Conservation (phyloP, 2,329 filamentous ascomycete species). For the Fonsecaea multimorphosa region DNA sequence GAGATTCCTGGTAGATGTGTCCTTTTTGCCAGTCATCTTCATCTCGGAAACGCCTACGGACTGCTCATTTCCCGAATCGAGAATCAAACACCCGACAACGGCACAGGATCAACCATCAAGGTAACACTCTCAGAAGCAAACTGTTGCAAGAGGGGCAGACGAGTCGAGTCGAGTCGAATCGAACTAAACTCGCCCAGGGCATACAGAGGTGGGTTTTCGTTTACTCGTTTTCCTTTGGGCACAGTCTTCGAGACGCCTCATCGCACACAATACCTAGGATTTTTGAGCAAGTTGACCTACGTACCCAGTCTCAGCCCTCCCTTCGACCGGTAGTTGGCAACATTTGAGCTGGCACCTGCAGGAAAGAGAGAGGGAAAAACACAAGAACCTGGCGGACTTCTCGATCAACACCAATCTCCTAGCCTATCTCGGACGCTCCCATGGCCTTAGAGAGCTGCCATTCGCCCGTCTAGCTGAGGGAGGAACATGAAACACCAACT, state of each 20-base stretch:
- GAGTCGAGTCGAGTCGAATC: constrained; percentile 2
- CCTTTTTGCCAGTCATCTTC: constrained; percentile 1
- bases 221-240: neutral
- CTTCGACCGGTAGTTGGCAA: neutral
- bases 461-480: constrained; percentile 9
- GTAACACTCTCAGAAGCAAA: neutral
- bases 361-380: neutral
- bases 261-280: neutral
- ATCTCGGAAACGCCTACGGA: neutral
- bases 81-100: neutral
- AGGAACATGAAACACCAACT: constrained; percentile 20
- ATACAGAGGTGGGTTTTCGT: neutral
- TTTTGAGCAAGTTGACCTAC: neutral
- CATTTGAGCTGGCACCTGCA: neutral
- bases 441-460: constrained; percentile 5
- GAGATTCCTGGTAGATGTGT: neutral
- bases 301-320: neutral
- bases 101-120: neutral
- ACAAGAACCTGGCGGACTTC: neutral
- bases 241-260: neutral
- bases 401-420: neutral
- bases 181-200: neutral
- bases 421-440: neutral
- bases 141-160: neutral
- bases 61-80: neutral